Conservation (phyloP, 2,329 filamentous ascomycete genomes). For the Pezicula radicicola region DNA sequence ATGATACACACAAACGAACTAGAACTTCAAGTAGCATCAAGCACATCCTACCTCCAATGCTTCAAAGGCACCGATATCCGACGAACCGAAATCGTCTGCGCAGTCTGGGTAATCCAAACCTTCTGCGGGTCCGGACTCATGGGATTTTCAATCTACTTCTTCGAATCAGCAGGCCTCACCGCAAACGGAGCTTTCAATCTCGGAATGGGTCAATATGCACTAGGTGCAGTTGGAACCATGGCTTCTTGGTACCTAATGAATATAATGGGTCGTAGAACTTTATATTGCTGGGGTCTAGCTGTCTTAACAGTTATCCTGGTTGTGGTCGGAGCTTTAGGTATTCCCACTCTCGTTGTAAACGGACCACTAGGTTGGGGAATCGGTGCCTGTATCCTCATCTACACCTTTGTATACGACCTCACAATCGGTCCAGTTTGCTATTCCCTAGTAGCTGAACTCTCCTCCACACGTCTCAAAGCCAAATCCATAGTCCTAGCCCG, state of each 20-base stretch:
- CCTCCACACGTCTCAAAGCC: constrained; percentile 78
- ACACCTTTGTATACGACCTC: constrained; percentile 78
- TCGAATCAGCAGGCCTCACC: constrained; percentile 49
- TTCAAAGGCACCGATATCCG: constrained; percentile 44
- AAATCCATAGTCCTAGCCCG: constrained; percentile 86
- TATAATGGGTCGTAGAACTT: constrained; percentile 43
- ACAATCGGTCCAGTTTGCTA: constrained; percentile 87
- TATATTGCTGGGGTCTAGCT: constrained; percentile 41
- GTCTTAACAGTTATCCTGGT: constrained; percentile 36
- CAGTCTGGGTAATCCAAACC: constrained; percentile 53
- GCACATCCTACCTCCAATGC: constrained; percentile 47
- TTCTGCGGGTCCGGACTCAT: constrained; percentile 59
- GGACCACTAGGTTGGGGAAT: constrained; percentile 31
- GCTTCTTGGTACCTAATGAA: constrained; percentile 44
- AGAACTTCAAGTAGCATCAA: constrained; percentile 40
- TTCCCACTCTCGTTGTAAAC: constrained; percentile 25
- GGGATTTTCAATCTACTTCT: constrained; percentile 59
- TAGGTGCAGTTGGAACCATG: constrained; percentile 47
- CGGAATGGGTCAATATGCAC: constrained; percentile 34
- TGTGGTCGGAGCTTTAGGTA: constrained; percentile 9
- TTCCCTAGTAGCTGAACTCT: constrained; percentile 78
- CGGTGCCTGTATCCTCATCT: constrained; percentile 68
- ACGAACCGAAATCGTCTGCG: constrained; percentile 48
- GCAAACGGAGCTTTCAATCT: constrained; percentile 43
- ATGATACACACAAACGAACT: constrained; percentile 54